These are phyloP conservation scores for Goffeauzyma gilvescens DNA, from an alignment of 768 basidiomycete genomes.

Conservation along the genomic window DNA sequence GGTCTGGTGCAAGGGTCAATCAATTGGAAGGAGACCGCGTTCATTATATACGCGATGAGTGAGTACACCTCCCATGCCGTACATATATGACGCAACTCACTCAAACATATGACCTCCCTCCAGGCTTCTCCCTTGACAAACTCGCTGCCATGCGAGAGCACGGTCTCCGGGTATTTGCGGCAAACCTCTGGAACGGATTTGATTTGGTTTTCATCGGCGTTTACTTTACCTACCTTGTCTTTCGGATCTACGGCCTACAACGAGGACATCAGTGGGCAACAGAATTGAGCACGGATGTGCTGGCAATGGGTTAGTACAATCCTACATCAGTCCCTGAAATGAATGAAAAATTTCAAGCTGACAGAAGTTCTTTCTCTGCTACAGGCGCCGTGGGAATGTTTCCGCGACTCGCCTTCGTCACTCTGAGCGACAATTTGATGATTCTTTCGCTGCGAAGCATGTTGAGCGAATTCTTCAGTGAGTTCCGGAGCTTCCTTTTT, in stretches of 20 bases:
- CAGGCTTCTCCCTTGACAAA: constrained; percentile 80
- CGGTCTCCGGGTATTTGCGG: constrained; percentile 45
- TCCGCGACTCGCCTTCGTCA: constrained; percentile 78
- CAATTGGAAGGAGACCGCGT: constrained; percentile 49
- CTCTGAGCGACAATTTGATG: constrained; percentile 45
- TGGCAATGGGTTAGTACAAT: constrained; percentile 46
- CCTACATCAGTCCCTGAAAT: neutral
- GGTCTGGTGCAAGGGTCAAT: constrained; percentile 44
- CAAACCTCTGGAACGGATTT: constrained; percentile 46
- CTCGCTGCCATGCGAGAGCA: constrained; percentile 90
- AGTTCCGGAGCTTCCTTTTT: constrained; percentile 2
- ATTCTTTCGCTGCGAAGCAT: constrained; percentile 50
- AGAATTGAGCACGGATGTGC: constrained; percentile 54
- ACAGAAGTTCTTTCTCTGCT: neutral
- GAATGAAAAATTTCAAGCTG: neutral
- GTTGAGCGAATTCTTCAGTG: constrained; percentile 59
- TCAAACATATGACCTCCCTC: constrained; percentile 38
- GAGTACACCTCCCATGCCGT: constrained; percentile 5
- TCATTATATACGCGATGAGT: constrained; percentile 46
- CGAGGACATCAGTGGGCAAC: constrained; percentile 47
- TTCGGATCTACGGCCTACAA: constrained; percentile 62
- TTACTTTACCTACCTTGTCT: constrained; percentile 53
- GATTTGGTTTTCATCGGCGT: constrained; percentile 77
- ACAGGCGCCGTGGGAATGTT: constrained; percentile 61
- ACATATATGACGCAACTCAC: too few relatives aligned